Evolutionary conservation across 306 rosid species (phyloP).

Genomic region (Morella rubra): DNA sequence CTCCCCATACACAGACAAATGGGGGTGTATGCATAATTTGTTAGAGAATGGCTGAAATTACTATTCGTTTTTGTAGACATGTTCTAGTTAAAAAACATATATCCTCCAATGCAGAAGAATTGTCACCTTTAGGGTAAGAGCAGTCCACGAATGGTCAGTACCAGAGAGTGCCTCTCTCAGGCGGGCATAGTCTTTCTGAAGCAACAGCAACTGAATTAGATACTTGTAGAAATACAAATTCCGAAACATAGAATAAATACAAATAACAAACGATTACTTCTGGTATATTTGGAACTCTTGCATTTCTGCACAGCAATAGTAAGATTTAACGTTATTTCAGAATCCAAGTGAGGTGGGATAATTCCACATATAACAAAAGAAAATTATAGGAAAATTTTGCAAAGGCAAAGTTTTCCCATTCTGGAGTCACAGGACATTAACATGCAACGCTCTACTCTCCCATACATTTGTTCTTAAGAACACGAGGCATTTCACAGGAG

Average conservation of each 20-base stretch:
- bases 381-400: neutral
- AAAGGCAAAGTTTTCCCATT: neutral
- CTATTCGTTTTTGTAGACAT: neutral
- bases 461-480: neutral
- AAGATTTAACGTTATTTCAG: neutral
- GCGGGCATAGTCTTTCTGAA: constrained; percentile 63
- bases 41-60: neutral
- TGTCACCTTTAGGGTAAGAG: constrained; percentile 70
- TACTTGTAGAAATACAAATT: neutral
- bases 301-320: neutral
- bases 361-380: too few relatives aligned
- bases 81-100: neutral
- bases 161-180: constrained; percentile 61
- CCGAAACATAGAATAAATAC: neutral
- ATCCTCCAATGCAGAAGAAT: neutral
- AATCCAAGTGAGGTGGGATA: neutral
- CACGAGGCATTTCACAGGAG: neutral
- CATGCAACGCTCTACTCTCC: neutral
- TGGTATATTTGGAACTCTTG: constrained; percentile 3
- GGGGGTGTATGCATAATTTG: neutral
- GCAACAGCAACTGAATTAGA: neutral
- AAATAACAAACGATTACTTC: neutral
- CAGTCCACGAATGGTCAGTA: constrained; percentile 84
- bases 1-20: neutral
- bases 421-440: neutral